Evolutionary conservation across 2,329 filamentous ascomycete genomes (phyloP), one percentile per base, ranked within the genome.

Genomic region (Lachnellula cervina): DNA sequence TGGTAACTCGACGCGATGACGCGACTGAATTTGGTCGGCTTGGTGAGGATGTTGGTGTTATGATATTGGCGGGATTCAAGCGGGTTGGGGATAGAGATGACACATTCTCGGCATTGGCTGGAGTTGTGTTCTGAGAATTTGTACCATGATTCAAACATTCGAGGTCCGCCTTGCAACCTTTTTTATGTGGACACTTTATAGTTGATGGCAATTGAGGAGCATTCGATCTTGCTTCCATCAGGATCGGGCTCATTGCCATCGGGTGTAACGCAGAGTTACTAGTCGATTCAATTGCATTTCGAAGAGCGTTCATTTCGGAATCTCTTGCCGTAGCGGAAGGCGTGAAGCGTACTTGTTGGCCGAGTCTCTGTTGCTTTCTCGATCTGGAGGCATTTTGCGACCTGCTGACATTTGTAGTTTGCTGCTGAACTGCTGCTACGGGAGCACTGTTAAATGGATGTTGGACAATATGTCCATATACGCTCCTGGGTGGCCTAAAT

Each of bases 401-500:
- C 5, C 19, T n/a, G 4, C 6, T n/a, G 16, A 35, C 21, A 17
- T 23, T 4, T 23, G 34, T 23, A 28, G 42, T 17, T 40, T 49
- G 52, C 21, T 34, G 11, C 37, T 49, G 21, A 52, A 48, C 11
- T 28, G 37, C 45, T 28, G 64, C 60, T 16, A 66, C 47, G 0
- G 64, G 58, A 7, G 65, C 64, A 42, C 25, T 56, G 8, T 51
- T 57, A 49, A 70, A 70, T 0, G 68, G 68, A 58, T 70, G 68
- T 28, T 60, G 60, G 42, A 65, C 60, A 13, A 70, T 56, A n/a
- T 60, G 48, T 3, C 59, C 59, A 58, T 70, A 69, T 14, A 56
- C 59, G 49, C 68, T 70, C 57, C 62, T 64, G 23, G 63, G 65
- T 14, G 66, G 65, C 47, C 67, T 60, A 46, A 69, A 70, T 49